Percentiles rank a stretch among this genome's conserved stretches.
Evolutionary conservation across 768 basidiomycete genomes (phyloP).

Genomic region (Rhodotorula taiwanensis): DNA sequence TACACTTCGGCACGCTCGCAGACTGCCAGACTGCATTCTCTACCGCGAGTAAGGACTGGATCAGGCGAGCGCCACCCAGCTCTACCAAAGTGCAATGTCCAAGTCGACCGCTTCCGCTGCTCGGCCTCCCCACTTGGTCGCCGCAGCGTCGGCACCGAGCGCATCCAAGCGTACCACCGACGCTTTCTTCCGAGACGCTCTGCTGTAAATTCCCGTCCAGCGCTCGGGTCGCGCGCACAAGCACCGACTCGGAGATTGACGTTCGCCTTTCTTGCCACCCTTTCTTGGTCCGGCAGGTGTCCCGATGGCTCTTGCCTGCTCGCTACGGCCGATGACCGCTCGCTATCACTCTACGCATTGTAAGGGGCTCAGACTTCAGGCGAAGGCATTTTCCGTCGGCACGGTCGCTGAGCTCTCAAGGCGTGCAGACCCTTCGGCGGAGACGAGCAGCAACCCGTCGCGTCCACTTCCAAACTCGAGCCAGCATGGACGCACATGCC

Average conservation of each 20-base stretch:
- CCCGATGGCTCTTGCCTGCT: conserved; percentile 66
- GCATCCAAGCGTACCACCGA: conserved; percentile 30
- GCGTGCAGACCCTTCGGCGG: background rate
- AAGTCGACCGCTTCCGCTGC: background rate
- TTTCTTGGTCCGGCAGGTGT: conserved; percentile 60
- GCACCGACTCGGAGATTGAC: background rate
- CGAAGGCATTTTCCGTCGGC: background rate
- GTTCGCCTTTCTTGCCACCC: conserved; percentile 1
- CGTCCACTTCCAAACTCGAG: conserved; percentile 2
- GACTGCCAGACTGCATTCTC: too few species aligned
- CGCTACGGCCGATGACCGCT: conserved; percentile 63
- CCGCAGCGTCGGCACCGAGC: conserved; percentile 6
- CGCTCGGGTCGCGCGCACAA: too few species aligned
- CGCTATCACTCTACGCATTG: conserved; percentile 56
- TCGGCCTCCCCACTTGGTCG: conserved; percentile 1
- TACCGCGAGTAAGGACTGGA: too few species aligned
- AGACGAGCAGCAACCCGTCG: background rate
- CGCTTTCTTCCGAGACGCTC: conserved; percentile 56
- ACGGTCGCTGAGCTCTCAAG: background rate
- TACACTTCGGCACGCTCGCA: background rate
- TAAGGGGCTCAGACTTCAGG: conserved; percentile 45
- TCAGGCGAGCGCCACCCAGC: too few species aligned
- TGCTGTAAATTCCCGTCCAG: conserved; percentile 50
- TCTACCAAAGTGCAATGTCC: background rate
- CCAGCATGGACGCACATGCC: conserved; percentile 9